A percentile compares a stretch with the other conserved stretches of the same genome.
Evolutionary conservation across 306 rosid genomes (phyloP).

Genomic region (Boehmeria nivea): DNA sequence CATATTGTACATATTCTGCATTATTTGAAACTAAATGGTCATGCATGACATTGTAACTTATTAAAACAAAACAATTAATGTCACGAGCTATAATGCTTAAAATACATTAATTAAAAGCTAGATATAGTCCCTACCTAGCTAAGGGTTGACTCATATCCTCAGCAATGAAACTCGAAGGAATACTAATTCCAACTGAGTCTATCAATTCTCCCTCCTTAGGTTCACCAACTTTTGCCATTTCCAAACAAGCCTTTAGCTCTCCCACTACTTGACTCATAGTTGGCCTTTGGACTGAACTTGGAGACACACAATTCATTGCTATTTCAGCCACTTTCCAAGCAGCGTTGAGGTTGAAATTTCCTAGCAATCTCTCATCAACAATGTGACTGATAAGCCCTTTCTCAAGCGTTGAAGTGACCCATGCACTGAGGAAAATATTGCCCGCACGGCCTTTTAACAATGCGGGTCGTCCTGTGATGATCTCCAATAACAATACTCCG

Average conservation of each 20-base stretch:
- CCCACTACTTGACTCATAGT: not conserved
- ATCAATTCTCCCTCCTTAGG: not conserved
- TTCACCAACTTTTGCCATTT: not conserved
- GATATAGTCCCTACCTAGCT: no score
- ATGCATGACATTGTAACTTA: no score
- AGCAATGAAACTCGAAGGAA: no score
- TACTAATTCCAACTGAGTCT: no score
- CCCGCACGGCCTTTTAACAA: not conserved
- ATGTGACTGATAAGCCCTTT: not conserved
- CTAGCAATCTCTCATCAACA: not conserved
- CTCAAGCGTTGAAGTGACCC: not conserved
- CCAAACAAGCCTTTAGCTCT: not conserved
- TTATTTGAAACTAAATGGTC: no score
- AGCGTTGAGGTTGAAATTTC: not conserved
- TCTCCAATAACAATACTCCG: not conserved
- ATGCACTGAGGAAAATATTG: not conserved
- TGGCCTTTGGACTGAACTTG: not conserved
- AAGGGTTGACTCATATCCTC: no score
- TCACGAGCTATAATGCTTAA: no score
- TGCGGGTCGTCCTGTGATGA: not conserved
- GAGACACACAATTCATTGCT: not conserved
- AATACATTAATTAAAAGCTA: no score
- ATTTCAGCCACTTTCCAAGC: slow-evolving; percentile 1
- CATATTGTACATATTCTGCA: no score
- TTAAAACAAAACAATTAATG: no score